Evolutionary conservation across 257 asterid species (phyloP), one percentile per base, ranked within the genome.

Genomic region (Nicotiana obtusifolia): DNA sequence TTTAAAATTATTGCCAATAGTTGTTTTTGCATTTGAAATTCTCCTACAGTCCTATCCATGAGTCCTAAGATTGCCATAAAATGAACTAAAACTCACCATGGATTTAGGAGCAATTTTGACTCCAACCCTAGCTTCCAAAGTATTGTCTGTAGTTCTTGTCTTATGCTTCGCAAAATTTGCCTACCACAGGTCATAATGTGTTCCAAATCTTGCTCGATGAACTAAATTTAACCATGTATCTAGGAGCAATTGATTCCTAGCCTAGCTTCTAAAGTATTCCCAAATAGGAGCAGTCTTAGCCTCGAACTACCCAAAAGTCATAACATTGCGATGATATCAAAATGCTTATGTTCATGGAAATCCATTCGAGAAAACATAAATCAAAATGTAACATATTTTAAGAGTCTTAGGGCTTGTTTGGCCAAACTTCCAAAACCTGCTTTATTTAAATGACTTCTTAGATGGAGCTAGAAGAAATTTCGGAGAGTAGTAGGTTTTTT

Each of bases 91-190:
- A n/a, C 78, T 5, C 11, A 71, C 33, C 59, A 44, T 71, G 59
- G 59, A 44, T 71, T 71, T 41, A 71, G 35, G n/a, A n/a, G 78
- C 35, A 44, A 68, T 71, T 41, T 69, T 41, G 59, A 69, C 14
- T 41, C 78, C 59, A 69, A n/a, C 78, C 78, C 20, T 41, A 73
- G 16, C 41, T 24, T 47, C 37, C 62, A 7, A 73, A 73, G 60
- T 47, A 73, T 52, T 15, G 57, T 60, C 62, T 14, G 0, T 47
- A 73, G 62, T 73, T 49, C 79, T 73, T 73, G 60, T 41, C 60
- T 47, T 73, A 73, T 47, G 79, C 62, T 47, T 73, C 62, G 3
- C 79, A 73, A 73, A 44, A 73, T 22, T 73, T 73, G 41, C 41
- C 79, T 47, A 47, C 62, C 37, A 22, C 41, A 47, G 24, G 24